phyloP scores from a whole-genome alignment of 148 eudicot species.

The Oxyria digyna region DNA sequence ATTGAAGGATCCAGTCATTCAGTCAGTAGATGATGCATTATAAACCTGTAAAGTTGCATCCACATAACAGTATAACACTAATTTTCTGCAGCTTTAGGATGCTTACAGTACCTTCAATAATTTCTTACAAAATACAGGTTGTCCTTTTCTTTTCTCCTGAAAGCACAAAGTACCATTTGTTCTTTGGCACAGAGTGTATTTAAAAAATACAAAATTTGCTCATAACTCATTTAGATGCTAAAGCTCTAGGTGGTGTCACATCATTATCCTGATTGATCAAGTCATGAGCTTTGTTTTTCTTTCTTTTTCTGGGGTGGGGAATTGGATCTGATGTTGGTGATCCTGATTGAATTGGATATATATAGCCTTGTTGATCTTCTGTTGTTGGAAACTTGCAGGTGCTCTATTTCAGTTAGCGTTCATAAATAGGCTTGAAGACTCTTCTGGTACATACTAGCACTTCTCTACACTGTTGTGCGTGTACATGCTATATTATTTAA shows the following conservation, averaged over 20 bases:
- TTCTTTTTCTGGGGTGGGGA: background rate
- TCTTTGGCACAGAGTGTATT: background rate
- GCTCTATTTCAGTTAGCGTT: slow-evolving; percentile 67
- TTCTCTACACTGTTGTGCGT: background rate
- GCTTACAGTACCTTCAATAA: background rate
- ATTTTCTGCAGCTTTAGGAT: background rate
- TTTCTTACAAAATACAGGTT: background rate
- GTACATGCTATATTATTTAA: background rate
- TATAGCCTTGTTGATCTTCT: background rate
- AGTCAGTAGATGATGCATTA: background rate
- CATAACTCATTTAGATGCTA: background rate
- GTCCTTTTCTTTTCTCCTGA: background rate
- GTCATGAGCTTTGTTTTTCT: background rate
- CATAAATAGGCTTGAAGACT: slow-evolving; percentile 65
- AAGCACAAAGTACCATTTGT: background rate
- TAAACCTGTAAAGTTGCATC: background rate
- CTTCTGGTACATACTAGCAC: slow-evolving; percentile 39
- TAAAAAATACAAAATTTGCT: background rate
- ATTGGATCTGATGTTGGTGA: background rate
- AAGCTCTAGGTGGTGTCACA: background rate
- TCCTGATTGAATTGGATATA: background rate
- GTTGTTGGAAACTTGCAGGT: slow-evolving; percentile 33
- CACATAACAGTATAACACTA: background rate
- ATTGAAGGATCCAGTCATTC: background rate
- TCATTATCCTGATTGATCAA: no score